These are phyloP conservation scores for Chalciporus chontae DNA, from an alignment of 768 basidiomycete species.

Conservation along the genomic window DNA sequence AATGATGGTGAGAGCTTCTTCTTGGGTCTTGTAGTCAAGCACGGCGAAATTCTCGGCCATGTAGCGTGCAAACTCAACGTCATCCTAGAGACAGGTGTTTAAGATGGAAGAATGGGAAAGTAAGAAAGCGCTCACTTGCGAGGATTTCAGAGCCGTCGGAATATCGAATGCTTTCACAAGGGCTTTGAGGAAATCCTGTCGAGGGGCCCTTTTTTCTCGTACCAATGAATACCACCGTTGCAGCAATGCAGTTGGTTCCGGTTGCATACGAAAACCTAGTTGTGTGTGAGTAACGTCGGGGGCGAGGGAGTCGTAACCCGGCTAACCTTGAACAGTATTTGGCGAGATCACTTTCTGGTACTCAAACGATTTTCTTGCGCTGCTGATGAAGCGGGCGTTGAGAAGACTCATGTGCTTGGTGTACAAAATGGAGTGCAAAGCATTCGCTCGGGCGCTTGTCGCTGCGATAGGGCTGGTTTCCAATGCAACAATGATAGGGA, in stretches of 20 bases:
- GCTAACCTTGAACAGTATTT: conserved; percentile 52
- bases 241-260: conserved; percentile 68
- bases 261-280: conserved; percentile 63
- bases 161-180: conserved; percentile 84
- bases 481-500: conserved; percentile 89
- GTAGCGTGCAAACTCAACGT: conserved; percentile 84
- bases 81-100: conserved; percentile 46
- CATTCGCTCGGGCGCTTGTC: conserved; percentile 72
- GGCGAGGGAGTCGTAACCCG: background rate
- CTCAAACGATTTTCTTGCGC: conserved; percentile 76
- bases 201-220: conserved; percentile 81
- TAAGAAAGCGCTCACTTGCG: conserved; percentile 42
- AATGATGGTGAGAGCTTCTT: conserved; percentile 86
- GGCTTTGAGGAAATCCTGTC: conserved; percentile 85
- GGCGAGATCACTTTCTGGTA: conserved; percentile 66
- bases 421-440: conserved; percentile 78
- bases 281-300: background rate
- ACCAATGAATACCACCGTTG: conserved; percentile 90
- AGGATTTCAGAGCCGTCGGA: conserved; percentile 47
- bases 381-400: conserved; percentile 79
- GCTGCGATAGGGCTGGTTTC: conserved; percentile 70
- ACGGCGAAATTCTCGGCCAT: conserved; percentile 93
- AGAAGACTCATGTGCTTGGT: conserved; percentile 87
- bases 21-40: conserved; percentile 93
- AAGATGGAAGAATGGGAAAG: background rate